Conservation (phyloP, 2,329 filamentous ascomycete species). For the Fusarium sacchari region DNA sequence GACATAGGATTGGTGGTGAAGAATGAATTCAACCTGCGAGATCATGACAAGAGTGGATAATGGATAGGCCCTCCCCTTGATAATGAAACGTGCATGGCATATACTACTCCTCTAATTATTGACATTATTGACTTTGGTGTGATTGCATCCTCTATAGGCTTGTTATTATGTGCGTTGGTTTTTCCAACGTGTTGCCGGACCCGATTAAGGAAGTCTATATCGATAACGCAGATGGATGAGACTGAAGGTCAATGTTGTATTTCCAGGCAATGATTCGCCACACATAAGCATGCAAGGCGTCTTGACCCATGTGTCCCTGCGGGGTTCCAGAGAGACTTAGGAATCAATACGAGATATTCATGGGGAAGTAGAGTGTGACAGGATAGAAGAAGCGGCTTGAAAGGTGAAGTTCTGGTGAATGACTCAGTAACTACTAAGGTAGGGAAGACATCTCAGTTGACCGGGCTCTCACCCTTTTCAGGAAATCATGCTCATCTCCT, state of each 20-base stretch:
- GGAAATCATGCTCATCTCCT: background rate
- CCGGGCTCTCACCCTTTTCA: background rate
- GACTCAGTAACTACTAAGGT: background rate
- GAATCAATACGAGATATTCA: background rate
- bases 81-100: conserved; percentile 31
- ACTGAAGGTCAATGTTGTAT: background rate
- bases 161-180: background rate
- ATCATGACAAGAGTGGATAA: conserved; percentile 14
- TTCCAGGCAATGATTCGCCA: too few species aligned
- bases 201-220: background rate
- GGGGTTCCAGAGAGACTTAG: background rate
- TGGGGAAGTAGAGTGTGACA: conserved; percentile 1
- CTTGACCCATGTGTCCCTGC: background rate
- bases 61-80: conserved; percentile 13
- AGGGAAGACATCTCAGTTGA: background rate
- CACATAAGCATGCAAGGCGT: background rate
- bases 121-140: background rate
- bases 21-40: background rate
- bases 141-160: background rate
- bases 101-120: background rate
- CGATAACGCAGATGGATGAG: background rate
- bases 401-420: background rate
- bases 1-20: background rate
- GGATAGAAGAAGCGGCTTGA: background rate
- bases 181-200: background rate